phyloP scores from a whole-genome alignment of 345 rosid species.

The Camelina laxa region DNA sequence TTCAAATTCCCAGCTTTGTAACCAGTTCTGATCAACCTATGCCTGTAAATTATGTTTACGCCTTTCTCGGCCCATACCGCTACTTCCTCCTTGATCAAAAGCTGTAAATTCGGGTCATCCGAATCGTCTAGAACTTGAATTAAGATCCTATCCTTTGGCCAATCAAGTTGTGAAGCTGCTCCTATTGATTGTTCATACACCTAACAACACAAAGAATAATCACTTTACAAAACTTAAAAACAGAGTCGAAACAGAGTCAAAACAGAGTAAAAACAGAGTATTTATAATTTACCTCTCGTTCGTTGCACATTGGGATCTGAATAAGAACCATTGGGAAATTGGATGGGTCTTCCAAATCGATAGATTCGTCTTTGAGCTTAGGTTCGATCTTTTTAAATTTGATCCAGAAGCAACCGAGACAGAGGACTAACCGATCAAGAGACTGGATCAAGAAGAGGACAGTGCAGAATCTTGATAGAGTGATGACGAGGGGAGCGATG shows the following conservation, averaged over 20 bases:
- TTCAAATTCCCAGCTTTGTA: constrained; percentile 94
- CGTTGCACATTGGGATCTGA: constrained; percentile 99
- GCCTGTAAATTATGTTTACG: constrained; percentile 78
- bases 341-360: constrained; percentile 64
- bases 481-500: constrained; percentile 66
- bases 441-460: constrained; percentile 83
- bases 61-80: constrained; percentile 73
- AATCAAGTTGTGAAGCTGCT: constrained; percentile 83
- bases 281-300: constrained; percentile 64
- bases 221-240: neutral
- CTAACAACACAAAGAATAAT: constrained; percentile 41
- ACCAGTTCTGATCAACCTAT: constrained; percentile 82
- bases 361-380: constrained; percentile 49
- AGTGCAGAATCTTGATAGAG: constrained; percentile 72
- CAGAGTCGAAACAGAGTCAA: neutral
- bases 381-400: constrained; percentile 75
- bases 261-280: neutral
- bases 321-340: constrained; percentile 87
- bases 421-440: constrained; percentile 74
- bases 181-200: constrained; percentile 81
- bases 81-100: constrained; percentile 78
- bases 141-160: constrained; percentile 81
- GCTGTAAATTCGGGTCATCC: constrained; percentile 64
- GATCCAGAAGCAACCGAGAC: constrained; percentile 90
- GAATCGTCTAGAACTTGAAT: constrained; percentile 95